Conservation (phyloP, 768 basidiomycete species). For the Crepidotus variabilis region DNA sequence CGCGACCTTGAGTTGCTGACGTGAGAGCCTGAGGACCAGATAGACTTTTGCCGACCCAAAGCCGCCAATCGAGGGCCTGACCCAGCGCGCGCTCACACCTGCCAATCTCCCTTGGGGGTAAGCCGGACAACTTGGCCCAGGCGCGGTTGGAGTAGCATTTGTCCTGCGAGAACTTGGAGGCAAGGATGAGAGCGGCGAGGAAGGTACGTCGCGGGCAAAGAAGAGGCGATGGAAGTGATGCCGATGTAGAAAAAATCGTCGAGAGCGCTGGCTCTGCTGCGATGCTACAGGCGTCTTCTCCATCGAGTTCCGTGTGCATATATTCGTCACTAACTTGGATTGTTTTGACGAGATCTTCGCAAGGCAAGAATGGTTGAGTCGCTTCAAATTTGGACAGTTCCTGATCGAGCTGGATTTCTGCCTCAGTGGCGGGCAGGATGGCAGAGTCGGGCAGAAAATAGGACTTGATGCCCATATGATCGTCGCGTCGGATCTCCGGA, state of each 20-base stretch:
- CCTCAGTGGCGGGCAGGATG: slow-evolving; percentile 39
- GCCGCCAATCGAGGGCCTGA: slow-evolving; percentile 83
- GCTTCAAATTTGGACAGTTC: slow-evolving; percentile 24
- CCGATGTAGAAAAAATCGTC: slow-evolving; percentile 19
- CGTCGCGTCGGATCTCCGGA: slow-evolving; percentile 54
- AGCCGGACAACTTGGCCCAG: slow-evolving; percentile 92
- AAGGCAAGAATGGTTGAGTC: slow-evolving; percentile 4
- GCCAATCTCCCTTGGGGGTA: slow-evolving; percentile 81
- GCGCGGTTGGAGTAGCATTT: slow-evolving; percentile 91
- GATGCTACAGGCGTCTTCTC: slow-evolving; percentile 12
- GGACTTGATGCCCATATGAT: slow-evolving; percentile 40
- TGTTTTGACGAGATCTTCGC: slow-evolving; percentile 36
- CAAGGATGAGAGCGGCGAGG: slow-evolving; percentile 82
- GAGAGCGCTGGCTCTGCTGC: slow-evolving; percentile 4
- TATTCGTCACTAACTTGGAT: slow-evolving; percentile 34
- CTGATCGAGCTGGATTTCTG: slow-evolving; percentile 37
- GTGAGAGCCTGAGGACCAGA: slow-evolving; percentile 16
- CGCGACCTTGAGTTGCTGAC: slow-evolving; percentile 23
- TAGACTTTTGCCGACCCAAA: slow-evolving; percentile 82
- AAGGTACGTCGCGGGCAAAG: slow-evolving; percentile 88
- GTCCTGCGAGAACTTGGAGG: slow-evolving; percentile 91
- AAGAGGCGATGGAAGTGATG: slow-evolving; percentile 69
- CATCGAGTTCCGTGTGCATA: slow-evolving; percentile 5
- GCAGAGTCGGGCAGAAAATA: slow-evolving; percentile 38
- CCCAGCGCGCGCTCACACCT: slow-evolving; percentile 87